These are phyloP conservation scores for Truncatella angustata DNA, from an alignment of 2,329 filamentous ascomycete genomes.

Conservation along the genomic window DNA sequence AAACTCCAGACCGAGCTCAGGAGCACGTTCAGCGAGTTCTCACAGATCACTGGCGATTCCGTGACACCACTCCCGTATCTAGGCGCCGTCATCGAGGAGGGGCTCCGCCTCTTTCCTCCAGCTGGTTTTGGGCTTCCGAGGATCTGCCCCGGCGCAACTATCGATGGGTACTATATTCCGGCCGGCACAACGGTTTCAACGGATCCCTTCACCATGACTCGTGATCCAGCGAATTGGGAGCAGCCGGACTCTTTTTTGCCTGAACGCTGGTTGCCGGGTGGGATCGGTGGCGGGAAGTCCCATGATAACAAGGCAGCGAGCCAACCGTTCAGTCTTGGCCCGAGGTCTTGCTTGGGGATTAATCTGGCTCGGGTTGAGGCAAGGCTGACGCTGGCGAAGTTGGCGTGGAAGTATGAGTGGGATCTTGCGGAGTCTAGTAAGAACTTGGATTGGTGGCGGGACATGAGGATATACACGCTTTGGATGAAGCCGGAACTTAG, in stretches of 20 bases:
- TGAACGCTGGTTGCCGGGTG: conserved; percentile 14
- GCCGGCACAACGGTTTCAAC: conserved; percentile 32
- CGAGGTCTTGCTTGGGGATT: conserved; percentile 20
- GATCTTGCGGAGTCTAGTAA: conserved; percentile 25
- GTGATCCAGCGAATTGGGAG: conserved; percentile 6
- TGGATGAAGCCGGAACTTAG: conserved; percentile 22
- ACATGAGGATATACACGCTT: conserved; percentile 19
- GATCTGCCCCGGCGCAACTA: conserved; percentile 19
- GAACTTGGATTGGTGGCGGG: conserved; percentile 21
- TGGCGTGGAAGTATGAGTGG: conserved; percentile 35
- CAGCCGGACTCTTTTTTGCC: conserved; percentile 12
- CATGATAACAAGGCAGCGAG: conserved; percentile 11
- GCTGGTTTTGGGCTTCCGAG: conserved; percentile 26
- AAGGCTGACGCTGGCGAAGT: conserved; percentile 33
- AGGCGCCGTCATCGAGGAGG: conserved; percentile 28
- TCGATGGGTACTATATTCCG: conserved; percentile 16
- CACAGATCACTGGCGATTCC: conserved; percentile 12
- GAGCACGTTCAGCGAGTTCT: neutral
- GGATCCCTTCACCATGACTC: conserved; percentile 33
- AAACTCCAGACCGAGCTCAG: conserved; percentile 6
- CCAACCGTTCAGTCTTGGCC: conserved; percentile 17
- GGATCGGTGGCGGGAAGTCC: conserved; percentile 2
- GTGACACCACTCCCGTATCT: conserved; percentile 24
- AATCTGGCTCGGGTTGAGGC: conserved; percentile 34
- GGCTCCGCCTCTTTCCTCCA: conserved; percentile 29